phyloP scores from a whole-genome alignment of 805 yeast species.

The Candida peoriensis region DNA sequence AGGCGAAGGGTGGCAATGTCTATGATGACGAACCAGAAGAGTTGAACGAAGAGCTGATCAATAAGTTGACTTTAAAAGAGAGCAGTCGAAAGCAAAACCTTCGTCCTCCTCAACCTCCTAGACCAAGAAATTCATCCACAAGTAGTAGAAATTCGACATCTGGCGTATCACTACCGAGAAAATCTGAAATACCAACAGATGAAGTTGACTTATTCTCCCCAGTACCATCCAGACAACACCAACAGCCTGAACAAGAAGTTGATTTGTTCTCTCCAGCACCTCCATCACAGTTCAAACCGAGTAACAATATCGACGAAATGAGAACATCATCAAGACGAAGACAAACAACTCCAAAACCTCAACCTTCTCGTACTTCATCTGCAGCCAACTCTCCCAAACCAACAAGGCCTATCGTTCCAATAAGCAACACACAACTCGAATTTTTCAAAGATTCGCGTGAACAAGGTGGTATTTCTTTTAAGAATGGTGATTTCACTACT shows the following conservation, averaged over 20 bases:
- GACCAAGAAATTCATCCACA: conserved; percentile 1
- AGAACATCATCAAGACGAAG: conserved; percentile 23
- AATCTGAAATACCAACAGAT: conserved; percentile 6
- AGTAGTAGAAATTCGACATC: neutral
- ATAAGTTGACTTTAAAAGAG: conserved; percentile 8
- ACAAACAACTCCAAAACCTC: conserved; percentile 1
- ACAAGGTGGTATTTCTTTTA: conserved; percentile 60
- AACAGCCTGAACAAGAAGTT: conserved; percentile 2
- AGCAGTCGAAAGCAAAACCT: neutral
- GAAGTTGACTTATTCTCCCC: conserved; percentile 19
- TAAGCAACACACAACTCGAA: conserved; percentile 21
- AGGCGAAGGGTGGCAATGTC: conserved; percentile 27
- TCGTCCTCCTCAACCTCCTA: neutral
- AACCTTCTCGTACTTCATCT: conserved; percentile 2
- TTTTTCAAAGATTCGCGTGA: conserved; percentile 43
- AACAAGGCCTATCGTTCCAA: conserved; percentile 8
- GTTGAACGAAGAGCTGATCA: conserved; percentile 27
- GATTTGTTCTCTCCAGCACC: conserved; percentile 12
- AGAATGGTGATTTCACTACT: conserved; percentile 73
- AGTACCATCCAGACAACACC: conserved; percentile 5
- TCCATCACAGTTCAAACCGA: conserved; percentile 1
- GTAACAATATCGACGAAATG: conserved; percentile 13
- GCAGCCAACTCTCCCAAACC: conserved; percentile 4
- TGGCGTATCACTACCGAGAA: neutral
- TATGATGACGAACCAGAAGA: conserved; percentile 43